Conservation (phyloP, 2,329 filamentous ascomycete species). For the Clarireedia homoeocarpa region DNA sequence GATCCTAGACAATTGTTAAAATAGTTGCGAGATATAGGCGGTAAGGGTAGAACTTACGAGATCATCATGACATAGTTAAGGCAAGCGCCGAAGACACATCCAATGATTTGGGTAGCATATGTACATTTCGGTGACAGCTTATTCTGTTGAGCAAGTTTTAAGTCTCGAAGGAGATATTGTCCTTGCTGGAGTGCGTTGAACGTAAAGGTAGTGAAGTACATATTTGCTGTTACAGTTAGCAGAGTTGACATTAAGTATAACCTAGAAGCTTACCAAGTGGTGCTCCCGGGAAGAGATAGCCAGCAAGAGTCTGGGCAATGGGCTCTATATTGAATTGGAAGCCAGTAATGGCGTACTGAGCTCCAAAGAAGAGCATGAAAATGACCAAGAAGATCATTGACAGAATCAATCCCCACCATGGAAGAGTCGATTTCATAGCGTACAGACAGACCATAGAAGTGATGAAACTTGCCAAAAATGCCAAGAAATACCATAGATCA, state of each 20-base stretch:
- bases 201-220: conserved; percentile 65
- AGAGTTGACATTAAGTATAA: neutral
- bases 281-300: conserved; percentile 43
- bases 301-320: conserved; percentile 39
- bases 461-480: conserved; percentile 35
- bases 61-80: conserved; percentile 54
- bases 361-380: conserved; percentile 18
- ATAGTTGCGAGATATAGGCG: conserved; percentile 30
- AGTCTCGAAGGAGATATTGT: conserved; percentile 38
- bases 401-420: conserved; percentile 26
- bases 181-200: conserved; percentile 40
- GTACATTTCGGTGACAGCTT: conserved; percentile 32
- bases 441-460: conserved; percentile 36
- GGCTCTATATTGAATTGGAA: conserved; percentile 40
- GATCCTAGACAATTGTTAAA: conserved; percentile 50
- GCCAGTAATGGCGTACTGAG: conserved; percentile 39
- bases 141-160: conserved; percentile 45
- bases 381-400: conserved; percentile 27
- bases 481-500: conserved; percentile 50
- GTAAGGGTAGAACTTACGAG: conserved; percentile 30
- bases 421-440: conserved; percentile 46
- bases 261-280: conserved; percentile 37
- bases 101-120: conserved; percentile 35
- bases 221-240: conserved; percentile 44
- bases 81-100: conserved; percentile 35